Percentiles rank a stretch among this genome's conserved stretches.
Evolutionary conservation across 306 rosid species (phyloP).

Genomic region (Cajanus cajan): DNA sequence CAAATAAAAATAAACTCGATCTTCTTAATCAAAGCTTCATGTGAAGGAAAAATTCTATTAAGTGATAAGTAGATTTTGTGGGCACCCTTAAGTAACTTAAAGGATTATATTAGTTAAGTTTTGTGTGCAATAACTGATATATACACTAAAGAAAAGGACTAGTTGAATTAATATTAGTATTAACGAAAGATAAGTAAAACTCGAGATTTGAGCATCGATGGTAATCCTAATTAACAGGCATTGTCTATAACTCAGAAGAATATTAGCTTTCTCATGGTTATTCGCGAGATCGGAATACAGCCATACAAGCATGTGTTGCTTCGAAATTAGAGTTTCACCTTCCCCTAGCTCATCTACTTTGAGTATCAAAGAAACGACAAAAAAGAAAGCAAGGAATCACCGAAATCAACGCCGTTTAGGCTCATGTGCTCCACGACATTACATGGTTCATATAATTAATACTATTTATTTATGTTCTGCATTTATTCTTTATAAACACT

Average conservation of each 20-base stretch:
- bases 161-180: neutral
- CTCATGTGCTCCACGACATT: slow-evolving; percentile 72
- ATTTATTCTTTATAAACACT: neutral
- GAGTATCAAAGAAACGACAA: slow-evolving; percentile 85
- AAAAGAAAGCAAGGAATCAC: slow-evolving; percentile 82
- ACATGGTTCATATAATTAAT: slow-evolving; percentile 26
- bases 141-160: neutral
- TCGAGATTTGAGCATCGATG: slow-evolving; percentile 47
- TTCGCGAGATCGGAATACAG: slow-evolving; percentile 63
- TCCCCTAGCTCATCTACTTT: slow-evolving; percentile 47
- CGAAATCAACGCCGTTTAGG: slow-evolving; percentile 98
- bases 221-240: slow-evolving; percentile 8
- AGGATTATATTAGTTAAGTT: too few relatives aligned
- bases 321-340: slow-evolving; percentile 58
- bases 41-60: too few relatives aligned
- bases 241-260: slow-evolving; percentile 42
- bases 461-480: too few relatives aligned
- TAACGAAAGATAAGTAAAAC: slow-evolving; percentile 8
- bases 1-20: too few relatives aligned
- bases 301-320: slow-evolving; percentile 78
- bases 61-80: too few relatives aligned
- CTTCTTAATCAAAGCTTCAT: too few relatives aligned
- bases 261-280: slow-evolving; percentile 51
- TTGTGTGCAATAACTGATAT: too few relatives aligned
- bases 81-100: too few relatives aligned